Evolutionary conservation across 371 early-diverging fungal genomes (phyloP).

Genomic region (Syncephalis fuscata): DNA sequence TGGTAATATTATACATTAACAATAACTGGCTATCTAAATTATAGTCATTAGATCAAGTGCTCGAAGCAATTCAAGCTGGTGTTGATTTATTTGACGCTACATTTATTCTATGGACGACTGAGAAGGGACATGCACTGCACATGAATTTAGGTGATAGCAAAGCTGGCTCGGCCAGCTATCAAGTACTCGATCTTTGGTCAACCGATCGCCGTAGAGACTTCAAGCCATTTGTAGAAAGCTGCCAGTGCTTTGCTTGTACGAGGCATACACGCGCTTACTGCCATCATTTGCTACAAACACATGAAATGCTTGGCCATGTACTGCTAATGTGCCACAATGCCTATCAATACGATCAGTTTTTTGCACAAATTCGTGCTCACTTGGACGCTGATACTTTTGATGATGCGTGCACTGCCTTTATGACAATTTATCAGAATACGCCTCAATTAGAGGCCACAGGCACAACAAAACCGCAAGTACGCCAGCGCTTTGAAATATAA

Average conservation of each 20-base stretch:
- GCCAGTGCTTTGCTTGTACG: conserved; percentile 47
- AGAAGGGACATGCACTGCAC: conserved; percentile 33
- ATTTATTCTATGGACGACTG: conserved; percentile 25
- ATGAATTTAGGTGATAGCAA: conserved; percentile 15
- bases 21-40: background rate
- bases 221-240: conserved; percentile 33
- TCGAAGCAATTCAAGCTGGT: conserved; percentile 38
- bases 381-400: conserved; percentile 33
- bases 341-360: conserved; percentile 41
- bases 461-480: too few relatives aligned
- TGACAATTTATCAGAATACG: conserved; percentile 15
- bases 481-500: too few relatives aligned
- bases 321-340: conserved; percentile 61
- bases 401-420: conserved; percentile 20
- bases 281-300: conserved; percentile 52
- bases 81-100: conserved; percentile 59
- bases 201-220: conserved; percentile 26
- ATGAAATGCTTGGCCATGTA: conserved; percentile 66
- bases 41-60: conserved; percentile 27
- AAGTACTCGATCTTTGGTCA: conserved; percentile 33
- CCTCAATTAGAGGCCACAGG: too few relatives aligned
- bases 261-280: conserved; percentile 56
- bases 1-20: conserved; percentile 8
- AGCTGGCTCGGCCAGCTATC: conserved; percentile 1
- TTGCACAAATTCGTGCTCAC: conserved; percentile 33